Evolutionary conservation across 1,139 yeast genomes (phyloP), one percentile per base, ranked within the genome.

Genomic region (Scheffersomyces lignicola): DNA sequence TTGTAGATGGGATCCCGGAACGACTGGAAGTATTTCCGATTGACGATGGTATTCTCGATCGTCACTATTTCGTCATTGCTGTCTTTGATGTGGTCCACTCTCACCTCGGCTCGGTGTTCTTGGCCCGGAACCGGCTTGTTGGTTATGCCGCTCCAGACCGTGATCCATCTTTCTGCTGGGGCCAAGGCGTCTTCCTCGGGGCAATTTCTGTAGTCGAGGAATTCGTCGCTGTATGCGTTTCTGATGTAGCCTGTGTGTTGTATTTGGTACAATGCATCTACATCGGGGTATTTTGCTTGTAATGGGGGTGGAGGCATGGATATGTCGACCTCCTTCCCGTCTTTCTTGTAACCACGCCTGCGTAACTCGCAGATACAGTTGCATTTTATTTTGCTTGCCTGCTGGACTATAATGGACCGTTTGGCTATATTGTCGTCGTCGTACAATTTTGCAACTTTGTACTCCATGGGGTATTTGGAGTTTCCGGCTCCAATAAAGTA

Each of bases 361-460:
- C 36, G 37, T 22, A 24, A 17, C n/a, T 37, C 16, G n/a, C 62
- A 58, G 36, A 62, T 42, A 9, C 71, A 66, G 2, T 60, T 59
- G 34, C 54, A 57, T 23, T 57, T 50, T 6, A 52, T 44, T 29
- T 41, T 45, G 10, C 56, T 68, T n/a, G 51, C 39, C 43, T 70
- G 76, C 3, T 41, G 35, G 10, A 54, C 67, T 28, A 47, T 44
- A 11, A 70, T 57, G 26, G 49, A 50, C 18, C 65, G 41, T 35
- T 54, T 56, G 33, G 61, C 48, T 10, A 54, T 45, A n/a, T 40
- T 46, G 1, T 43, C 53, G 4, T 50, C 57, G n/a, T 58, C 75
- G 32, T 78, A 65, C 15, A 81, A 56, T 32, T 65, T 66, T 20
- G 59, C 62, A n/a, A 85, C 88, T 18, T 69, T 62, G 52, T 81